Evolutionary conservation across 2,329 filamentous ascomycete species (phyloP).

Genomic region (Monosporascus sp.): DNA sequence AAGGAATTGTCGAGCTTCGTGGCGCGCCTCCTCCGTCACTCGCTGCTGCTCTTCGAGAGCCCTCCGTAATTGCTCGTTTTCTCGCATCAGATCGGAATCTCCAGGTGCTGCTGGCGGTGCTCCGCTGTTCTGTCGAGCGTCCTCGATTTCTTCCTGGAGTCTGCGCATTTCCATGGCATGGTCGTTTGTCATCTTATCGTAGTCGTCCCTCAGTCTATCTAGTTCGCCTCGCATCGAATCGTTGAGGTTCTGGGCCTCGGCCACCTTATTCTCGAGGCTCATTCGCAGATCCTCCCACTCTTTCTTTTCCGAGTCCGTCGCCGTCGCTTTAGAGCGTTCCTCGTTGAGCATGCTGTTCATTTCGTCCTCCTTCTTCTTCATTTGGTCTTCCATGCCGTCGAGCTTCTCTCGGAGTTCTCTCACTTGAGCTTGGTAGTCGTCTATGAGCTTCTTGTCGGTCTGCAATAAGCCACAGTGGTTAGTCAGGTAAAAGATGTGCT

Average conservation of each 20-base stretch:
- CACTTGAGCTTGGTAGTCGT: slow-evolving; percentile 77
- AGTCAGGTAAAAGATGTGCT: slow-evolving; percentile 1
- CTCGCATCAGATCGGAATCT: slow-evolving; percentile 54
- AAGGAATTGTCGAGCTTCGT: slow-evolving; percentile 76
- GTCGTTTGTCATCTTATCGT: slow-evolving; percentile 66
- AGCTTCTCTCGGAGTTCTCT: slow-evolving; percentile 69
- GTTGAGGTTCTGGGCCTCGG: slow-evolving; percentile 71
- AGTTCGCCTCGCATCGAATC: slow-evolving; percentile 75
- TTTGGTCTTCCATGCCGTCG: slow-evolving; percentile 60
- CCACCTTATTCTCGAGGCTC: slow-evolving; percentile 67
- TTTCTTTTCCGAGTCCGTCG: slow-evolving; percentile 57
- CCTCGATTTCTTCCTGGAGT: slow-evolving; percentile 59
- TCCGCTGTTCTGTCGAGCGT: slow-evolving; percentile 33
- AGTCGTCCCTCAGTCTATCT: slow-evolving; percentile 68
- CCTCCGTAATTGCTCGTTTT: slow-evolving; percentile 63
- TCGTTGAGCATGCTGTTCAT: slow-evolving; percentile 53
- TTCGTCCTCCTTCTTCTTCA: slow-evolving; percentile 69
- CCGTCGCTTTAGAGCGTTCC: slow-evolving; percentile 48
- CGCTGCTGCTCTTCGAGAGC: slow-evolving; percentile 69
- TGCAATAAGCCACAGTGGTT: slow-evolving; percentile 23
- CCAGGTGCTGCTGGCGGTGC: slow-evolving; percentile 22
- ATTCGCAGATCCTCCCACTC: slow-evolving; percentile 63
- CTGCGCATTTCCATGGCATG: slow-evolving; percentile 59
- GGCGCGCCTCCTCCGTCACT: slow-evolving; percentile 79
- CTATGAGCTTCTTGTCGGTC: slow-evolving; percentile 65